phyloP scores from a whole-genome alignment of 257 asterid genomes.

The Gentiana macrophylla region DNA sequence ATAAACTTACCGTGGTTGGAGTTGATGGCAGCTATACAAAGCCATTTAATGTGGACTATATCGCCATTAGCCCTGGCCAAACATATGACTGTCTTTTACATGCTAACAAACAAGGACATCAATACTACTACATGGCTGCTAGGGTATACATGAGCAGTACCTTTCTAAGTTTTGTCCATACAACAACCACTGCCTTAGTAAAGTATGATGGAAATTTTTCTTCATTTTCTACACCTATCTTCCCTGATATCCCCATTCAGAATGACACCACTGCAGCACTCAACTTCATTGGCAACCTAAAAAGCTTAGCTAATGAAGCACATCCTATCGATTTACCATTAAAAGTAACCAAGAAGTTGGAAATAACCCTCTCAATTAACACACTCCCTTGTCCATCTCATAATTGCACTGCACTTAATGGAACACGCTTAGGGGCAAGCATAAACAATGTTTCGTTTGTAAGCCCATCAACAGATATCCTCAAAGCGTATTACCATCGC shows the following conservation, averaged over 20 bases:
- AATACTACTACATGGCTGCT: conserved; percentile 59
- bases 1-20: conserved; percentile 47
- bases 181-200: conserved; percentile 44
- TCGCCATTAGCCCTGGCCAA: conserved; percentile 44
- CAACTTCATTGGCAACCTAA: conserved; percentile 27
- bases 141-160: conserved; percentile 19
- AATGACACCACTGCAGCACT: conserved; percentile 32
- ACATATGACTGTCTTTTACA: conserved; percentile 40
- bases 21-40: conserved; percentile 52
- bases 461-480: conserved; percentile 21
- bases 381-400: conserved; percentile 22
- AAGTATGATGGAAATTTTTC: conserved; percentile 16
- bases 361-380: conserved; percentile 44
- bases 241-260: conserved; percentile 33
- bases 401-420: conserved; percentile 36
- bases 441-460: conserved; percentile 39
- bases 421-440: conserved; percentile 32
- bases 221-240: not conserved
- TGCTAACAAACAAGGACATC: conserved; percentile 23
- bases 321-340: conserved; percentile 32
- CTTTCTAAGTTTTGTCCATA: conserved; percentile 19
- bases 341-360: conserved; percentile 19
- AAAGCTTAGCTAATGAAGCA: conserved; percentile 23
- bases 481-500: conserved; percentile 32
- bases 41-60: conserved; percentile 25